Evolutionary conservation across 2,329 filamentous ascomycete species (phyloP), one percentile per base, ranked within the genome.

Genomic region (Dothideomycetes sp.): DNA sequence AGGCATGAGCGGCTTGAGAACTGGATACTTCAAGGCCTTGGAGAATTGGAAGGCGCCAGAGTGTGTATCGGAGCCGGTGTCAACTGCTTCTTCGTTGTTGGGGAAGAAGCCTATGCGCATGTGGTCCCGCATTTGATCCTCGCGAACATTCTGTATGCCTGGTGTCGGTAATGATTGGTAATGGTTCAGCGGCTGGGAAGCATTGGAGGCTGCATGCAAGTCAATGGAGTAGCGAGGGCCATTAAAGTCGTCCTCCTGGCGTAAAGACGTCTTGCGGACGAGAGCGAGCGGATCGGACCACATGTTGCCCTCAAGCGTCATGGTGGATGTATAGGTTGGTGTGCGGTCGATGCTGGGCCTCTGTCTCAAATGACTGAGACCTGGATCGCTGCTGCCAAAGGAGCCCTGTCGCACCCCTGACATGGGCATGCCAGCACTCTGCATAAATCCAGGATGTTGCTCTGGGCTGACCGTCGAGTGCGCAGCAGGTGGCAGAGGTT

Each of bases 291-390:
- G 12, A 27, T 27, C 22, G 7, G 22, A 27, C 39, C 39, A 41
- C 29, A 41, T 41, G 30, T 33, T 32, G 38, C 27, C 12, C 24
- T 40, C 27, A 19, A 27, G 22, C 37, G 39, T 41, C n/a, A 41
- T 34, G 19, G 39, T 41, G n/a, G 39, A 41, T 12, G 34, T 4
- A 16, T 41, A 33, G 12, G 22, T 27, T 27, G 22, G 7, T 7
- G 22, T 27, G 7, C 39, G 39, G 19, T 41, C 39, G 22, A 41
- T 24, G n/a, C 39, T 37, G 14, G 34, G 39, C 3, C 34, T 34
- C 19, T 41, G 39, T 17, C 33, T 37, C n/a, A 41, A 22, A 22
- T 34, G 14, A 18, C 29, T 30, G 17, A 41, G 36, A 29, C 19
- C 34, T 36, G 19, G 27, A n/a, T 41, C 39, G 7, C 34, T 37